Conservation (phyloP, 495 filamentous ascomycete genomes). For the Penicillium bialowiezense region DNA sequence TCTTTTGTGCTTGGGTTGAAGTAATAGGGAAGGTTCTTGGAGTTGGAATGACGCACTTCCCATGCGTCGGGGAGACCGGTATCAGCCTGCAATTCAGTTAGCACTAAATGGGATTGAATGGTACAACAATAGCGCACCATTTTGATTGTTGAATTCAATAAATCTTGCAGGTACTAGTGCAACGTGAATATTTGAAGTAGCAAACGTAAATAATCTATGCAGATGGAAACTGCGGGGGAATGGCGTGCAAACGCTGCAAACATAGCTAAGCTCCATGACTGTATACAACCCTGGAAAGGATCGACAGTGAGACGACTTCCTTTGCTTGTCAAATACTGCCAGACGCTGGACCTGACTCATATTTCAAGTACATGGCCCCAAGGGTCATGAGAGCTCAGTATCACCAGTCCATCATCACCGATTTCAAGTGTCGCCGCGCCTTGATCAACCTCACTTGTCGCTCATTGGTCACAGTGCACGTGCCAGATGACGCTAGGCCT, state of each 20-base stretch:
- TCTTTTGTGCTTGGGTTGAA: slow-evolving; percentile 80
- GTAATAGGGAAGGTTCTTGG: slow-evolving; percentile 97
- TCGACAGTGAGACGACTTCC: too few relatives aligned
- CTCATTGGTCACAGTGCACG: background rate
- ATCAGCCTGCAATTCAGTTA: slow-evolving; percentile 46
- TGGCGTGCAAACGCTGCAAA: slow-evolving; percentile 19
- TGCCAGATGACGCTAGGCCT: background rate
- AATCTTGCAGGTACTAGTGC: background rate
- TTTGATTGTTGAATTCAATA: background rate
- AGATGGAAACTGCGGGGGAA: slow-evolving; percentile 22
- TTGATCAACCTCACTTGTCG: too few relatives aligned
- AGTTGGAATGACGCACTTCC: slow-evolving; percentile 95
- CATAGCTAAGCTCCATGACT: slow-evolving; percentile 6
- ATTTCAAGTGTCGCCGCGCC: too few relatives aligned
- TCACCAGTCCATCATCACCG: too few relatives aligned
- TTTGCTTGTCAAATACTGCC: background rate
- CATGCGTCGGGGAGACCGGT: slow-evolving; percentile 82
- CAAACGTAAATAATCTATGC: background rate
- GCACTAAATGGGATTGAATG: background rate
- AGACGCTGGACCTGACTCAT: too few relatives aligned
- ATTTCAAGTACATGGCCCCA: too few relatives aligned
- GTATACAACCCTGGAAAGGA: too few relatives aligned
- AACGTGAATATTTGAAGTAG: background rate
- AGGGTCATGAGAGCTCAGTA: background rate
- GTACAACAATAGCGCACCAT: background rate